Evolutionary conservation across 495 filamentous ascomycete genomes (phyloP), one percentile per base, ranked within the genome.

Genomic region (Trichoderma virens): DNA sequence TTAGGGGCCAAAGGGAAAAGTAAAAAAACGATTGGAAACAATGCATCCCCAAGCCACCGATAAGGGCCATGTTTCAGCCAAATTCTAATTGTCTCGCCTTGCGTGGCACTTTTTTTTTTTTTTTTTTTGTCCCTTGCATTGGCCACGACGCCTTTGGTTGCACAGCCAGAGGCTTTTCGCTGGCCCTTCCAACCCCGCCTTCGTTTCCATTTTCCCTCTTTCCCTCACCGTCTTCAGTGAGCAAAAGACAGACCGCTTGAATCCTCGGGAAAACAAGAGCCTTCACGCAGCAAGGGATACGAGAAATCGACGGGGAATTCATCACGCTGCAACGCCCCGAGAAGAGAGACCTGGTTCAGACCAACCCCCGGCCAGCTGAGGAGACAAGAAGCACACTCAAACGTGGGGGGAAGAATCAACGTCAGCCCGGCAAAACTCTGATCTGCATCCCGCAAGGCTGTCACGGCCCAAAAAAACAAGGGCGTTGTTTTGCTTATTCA

Each of bases 131-230:
- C 43, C 51, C 51, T 27, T 56, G 51, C 27, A 30, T 56, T 6
- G 9, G 25, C 51, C 51, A 56, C 13, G 30, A 6, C 13, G 34
- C 34, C 34, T n/a, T n/a, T 35, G 51, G 51, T 56, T 11, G 51
- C 51, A 56, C 51, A 28, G 51, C 51, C 45, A 20, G 5, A 51
- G 23, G n/a, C 20, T 56, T 56, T 45, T 45, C n/a, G 16, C 20
- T 47, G 18, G 18, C 20, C 9, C 20, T 20, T 20, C 23, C 7
- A 56, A 56, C 51, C 51, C 51, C 51, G 51, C 51, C 51, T 56
- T 56, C 11, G 43, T 27, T 28, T 56, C 51, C 23, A 30, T 30
- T 56, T 56, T 56, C 51, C 43, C 51, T 56, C 51, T 56, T 56
- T 56, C 51, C 20, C 25, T 56, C 51, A 56, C 51, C 51, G 51